These are phyloP conservation scores for Pachysandra terminalis DNA, from an alignment of 164 flowering plant genomes.

Conservation along the genomic window DNA sequence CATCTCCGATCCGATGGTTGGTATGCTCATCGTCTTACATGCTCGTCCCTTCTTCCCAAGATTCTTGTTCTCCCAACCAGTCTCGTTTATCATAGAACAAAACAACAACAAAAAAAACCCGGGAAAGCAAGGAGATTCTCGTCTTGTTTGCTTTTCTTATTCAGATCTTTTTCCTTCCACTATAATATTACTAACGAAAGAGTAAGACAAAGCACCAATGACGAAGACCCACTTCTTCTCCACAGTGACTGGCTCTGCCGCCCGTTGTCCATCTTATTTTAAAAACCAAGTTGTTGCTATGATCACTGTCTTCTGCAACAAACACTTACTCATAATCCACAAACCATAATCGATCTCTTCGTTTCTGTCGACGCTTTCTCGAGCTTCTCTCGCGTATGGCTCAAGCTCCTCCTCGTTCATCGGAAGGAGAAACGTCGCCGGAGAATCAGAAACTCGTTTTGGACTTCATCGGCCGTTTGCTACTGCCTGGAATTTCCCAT, in stretches of 20 bases:
- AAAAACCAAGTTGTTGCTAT: not conserved
- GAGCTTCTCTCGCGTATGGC: not conserved
- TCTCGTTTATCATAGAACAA: too few relatives aligned
- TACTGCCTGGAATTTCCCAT: not conserved
- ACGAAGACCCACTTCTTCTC: not conserved
- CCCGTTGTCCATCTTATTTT: not conserved
- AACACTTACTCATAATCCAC: too few relatives aligned
- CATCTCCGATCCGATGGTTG: too few relatives aligned
- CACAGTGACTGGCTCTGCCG: not conserved
- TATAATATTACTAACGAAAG: too few relatives aligned
- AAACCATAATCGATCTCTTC: not conserved
- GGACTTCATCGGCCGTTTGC: not conserved
- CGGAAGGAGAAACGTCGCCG: not conserved
- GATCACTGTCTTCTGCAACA: not conserved
- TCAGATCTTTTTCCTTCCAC: too few relatives aligned
- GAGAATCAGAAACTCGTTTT: not conserved
- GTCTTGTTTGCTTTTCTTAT: too few relatives aligned
- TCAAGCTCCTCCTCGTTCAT: not conserved
- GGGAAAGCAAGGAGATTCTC: too few relatives aligned
- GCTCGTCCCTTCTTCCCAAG: too few relatives aligned
- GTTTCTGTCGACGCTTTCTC: slow-evolving; percentile 6
- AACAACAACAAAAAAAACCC: too few relatives aligned
- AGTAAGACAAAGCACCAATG: not conserved
- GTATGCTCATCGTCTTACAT: too few relatives aligned
- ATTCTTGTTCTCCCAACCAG: too few relatives aligned